phyloP scores from a whole-genome alignment of 306 rosid genomes.

The Mimosa pudica region DNA sequence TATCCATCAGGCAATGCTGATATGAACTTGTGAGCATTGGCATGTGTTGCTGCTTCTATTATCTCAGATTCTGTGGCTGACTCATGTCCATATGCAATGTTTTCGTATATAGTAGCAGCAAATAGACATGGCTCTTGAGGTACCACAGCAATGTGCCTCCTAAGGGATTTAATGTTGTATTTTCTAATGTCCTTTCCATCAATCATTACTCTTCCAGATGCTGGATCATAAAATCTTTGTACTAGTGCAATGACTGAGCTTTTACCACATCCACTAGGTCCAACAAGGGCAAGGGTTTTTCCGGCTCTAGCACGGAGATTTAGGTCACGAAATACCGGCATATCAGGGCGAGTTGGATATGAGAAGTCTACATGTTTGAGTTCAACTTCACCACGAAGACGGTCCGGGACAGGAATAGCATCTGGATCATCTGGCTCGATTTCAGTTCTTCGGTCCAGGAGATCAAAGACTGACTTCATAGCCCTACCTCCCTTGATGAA shows the following conservation, averaged over 20 bases:
- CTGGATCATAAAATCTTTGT: slow-evolving; percentile 90
- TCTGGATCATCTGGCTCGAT: slow-evolving; percentile 92
- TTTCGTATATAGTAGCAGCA: slow-evolving; percentile 81
- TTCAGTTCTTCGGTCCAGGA: slow-evolving; percentile 93
- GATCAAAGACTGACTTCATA: slow-evolving; percentile 92
- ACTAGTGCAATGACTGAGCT: slow-evolving; percentile 86
- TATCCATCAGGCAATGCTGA: slow-evolving; percentile 85
- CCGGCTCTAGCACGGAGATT: slow-evolving; percentile 90
- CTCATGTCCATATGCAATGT: slow-evolving; percentile 92
- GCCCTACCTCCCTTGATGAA: slow-evolving; percentile 97
- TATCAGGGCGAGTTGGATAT: slow-evolving; percentile 87
- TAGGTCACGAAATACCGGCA: slow-evolving; percentile 87
- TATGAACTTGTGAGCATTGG: slow-evolving; percentile 90
- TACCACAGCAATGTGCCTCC: slow-evolving; percentile 87
- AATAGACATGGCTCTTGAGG: slow-evolving; percentile 97
- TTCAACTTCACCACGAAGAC: slow-evolving; percentile 93
- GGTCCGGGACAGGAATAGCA: slow-evolving; percentile 82
- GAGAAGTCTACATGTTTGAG: slow-evolving; percentile 90
- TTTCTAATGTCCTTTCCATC: slow-evolving; percentile 94
- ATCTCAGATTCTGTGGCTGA: slow-evolving; percentile 91
- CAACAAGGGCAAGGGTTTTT: slow-evolving; percentile 97
- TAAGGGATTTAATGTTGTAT: slow-evolving; percentile 89
- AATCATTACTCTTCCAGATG: slow-evolving; percentile 82
- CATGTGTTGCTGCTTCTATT: slow-evolving; percentile 86
- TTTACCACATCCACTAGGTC: slow-evolving; percentile 98